Percentiles rank a stretch among this genome's conserved stretches.
These are phyloP conservation scores for Mucor saturninus DNA, from an alignment of 371 early-diverging fungal genomes.

Conservation along the genomic window DNA sequence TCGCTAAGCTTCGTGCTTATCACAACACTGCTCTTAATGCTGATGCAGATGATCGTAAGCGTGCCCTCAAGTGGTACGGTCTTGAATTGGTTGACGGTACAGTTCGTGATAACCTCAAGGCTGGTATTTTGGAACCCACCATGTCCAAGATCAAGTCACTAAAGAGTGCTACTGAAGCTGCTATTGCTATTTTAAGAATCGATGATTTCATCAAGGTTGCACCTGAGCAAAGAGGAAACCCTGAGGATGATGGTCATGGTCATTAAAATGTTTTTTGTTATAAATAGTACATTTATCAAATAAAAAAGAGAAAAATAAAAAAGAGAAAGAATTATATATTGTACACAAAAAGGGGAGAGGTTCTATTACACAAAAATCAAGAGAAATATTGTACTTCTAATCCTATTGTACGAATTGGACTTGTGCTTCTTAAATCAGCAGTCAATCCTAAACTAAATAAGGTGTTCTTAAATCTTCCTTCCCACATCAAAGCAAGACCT, in stretches of 20 bases:
- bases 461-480: slow-evolving; percentile 65
- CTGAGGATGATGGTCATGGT: slow-evolving; percentile 59
- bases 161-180: slow-evolving; percentile 99
- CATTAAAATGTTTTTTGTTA: slow-evolving; percentile 32
- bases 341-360: slow-evolving; percentile 5
- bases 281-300: background rate
- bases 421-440: slow-evolving; percentile 52
- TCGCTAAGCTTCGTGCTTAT: slow-evolving; percentile 95
- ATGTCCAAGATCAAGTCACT: slow-evolving; percentile 99
- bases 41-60: slow-evolving; percentile 71
- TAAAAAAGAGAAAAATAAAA: slow-evolving; percentile 12
- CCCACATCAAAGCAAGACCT: slow-evolving; percentile 70
- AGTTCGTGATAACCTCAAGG: slow-evolving; percentile 94
- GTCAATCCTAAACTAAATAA: slow-evolving; percentile 67
- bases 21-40: slow-evolving; percentile 86
- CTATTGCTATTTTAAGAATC: slow-evolving; percentile 98
- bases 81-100: slow-evolving; percentile 95
- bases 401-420: slow-evolving; percentile 64
- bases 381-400: slow-evolving; percentile 71
- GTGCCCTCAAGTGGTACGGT: slow-evolving; percentile 87
- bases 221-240: slow-evolving; percentile 48
- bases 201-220: slow-evolving; percentile 96
- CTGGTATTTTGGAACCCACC: slow-evolving; percentile 99
- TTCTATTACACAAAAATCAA: slow-evolving; percentile 22
- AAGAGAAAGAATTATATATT: background rate